These are phyloP conservation scores for Schoenoplectus tabernaemontani DNA, from an alignment of 202 grass and related monocot species.

Conservation along the genomic window DNA sequence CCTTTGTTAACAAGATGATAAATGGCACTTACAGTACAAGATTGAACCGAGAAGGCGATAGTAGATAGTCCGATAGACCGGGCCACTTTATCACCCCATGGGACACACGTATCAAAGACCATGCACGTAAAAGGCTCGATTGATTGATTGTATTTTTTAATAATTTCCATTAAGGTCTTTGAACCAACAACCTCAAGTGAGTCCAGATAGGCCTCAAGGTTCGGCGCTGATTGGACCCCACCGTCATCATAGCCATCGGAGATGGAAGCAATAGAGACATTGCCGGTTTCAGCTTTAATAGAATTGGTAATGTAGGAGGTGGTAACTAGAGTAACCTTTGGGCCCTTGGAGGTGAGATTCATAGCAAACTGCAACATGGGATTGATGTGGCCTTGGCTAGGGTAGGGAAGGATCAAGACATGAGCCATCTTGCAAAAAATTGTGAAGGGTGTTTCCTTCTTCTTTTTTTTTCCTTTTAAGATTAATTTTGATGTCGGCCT, in stretches of 20 bases:
- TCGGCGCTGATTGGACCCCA: slow-evolving; percentile 29
- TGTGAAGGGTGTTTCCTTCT: neutral
- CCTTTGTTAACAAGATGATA: slow-evolving; percentile 40
- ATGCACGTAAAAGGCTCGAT: slow-evolving; percentile 38
- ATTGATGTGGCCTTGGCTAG: slow-evolving; percentile 29
- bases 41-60: slow-evolving; percentile 58
- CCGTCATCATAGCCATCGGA: slow-evolving; percentile 64
- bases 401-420: slow-evolving; percentile 24
- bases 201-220: slow-evolving; percentile 33
- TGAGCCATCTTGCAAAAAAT: slow-evolving; percentile 14
- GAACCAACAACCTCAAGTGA: slow-evolving; percentile 24
- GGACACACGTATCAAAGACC: slow-evolving; percentile 55
- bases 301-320: slow-evolving; percentile 48
- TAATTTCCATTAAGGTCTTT: slow-evolving; percentile 32
- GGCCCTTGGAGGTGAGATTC: slow-evolving; percentile 40
- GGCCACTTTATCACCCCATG: slow-evolving; percentile 36
- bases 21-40: slow-evolving; percentile 48
- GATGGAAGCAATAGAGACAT: slow-evolving; percentile 34
- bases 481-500: slow-evolving; percentile 1
- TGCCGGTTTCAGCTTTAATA: slow-evolving; percentile 1
- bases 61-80: slow-evolving; percentile 4
- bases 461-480: neutral
- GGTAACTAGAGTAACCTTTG: slow-evolving; percentile 39
- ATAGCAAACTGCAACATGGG: slow-evolving; percentile 24
- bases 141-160: slow-evolving; percentile 13